Base-by-base conservation (phyloP, 2,329 filamentous ascomycete species). In the Colletotrichum caudatum region DNA sequence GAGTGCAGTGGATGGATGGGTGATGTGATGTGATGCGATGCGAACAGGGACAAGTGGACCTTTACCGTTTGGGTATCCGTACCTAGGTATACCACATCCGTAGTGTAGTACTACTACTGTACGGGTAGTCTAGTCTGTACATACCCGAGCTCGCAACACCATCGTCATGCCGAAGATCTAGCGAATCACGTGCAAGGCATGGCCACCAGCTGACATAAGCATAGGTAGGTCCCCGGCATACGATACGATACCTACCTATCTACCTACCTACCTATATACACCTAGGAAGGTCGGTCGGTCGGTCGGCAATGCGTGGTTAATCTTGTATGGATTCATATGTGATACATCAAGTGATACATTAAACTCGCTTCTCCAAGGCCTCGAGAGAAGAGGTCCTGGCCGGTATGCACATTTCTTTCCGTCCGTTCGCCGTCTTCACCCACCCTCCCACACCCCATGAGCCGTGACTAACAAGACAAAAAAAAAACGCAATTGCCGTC, bases 141-240 rank as follows among this genome's bases (percentile, higher is more conserved):
- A n/a, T 29, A 29, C 29, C 29, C 5, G 29, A 29, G 69, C 69
- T 54, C 16, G 53, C 69, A 64, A 59, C 69, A 71, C 69, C 69
- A 69, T 71, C 64, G 76, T 81, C 80, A 81, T 80, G 74, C 74
- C 74, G 71, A 70, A 67, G 72, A 64, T 66, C 65, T 58, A 72
- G 71, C 74, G 68, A 66, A 71, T 67, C 70, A 51, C 53, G 62
- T 14, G 76, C 78, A 80, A 80, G 72, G 3, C 29, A 29, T 29
- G 29, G 29, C 29, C 29, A 29, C 5, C 4, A n/a, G 61, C 50
- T 64, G 50, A 64, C 50, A 54, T 62, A 64, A 64, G 50, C 50
- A 54, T 16, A 29, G 2, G 2, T 29, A 29, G 29, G 29, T 29
- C 29, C 29, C 29, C 3, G 3, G 29, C 33, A 51, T 23, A 29